These are phyloP conservation scores for Lactifluus rugatus DNA, from an alignment of 768 basidiomycete genomes.

Conservation along the genomic window DNA sequence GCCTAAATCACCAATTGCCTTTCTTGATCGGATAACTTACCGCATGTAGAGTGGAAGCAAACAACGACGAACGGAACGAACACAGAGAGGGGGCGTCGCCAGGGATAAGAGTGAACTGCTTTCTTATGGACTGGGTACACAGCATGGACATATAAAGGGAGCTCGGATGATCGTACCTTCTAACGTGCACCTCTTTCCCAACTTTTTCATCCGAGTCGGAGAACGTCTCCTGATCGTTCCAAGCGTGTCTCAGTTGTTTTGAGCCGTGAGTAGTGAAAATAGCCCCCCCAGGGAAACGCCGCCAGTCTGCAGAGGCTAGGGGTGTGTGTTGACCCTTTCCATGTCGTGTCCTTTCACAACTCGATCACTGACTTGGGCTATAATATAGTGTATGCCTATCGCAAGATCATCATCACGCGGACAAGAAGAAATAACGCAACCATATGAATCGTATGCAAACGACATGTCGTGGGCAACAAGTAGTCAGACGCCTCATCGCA, in stretches of 20 bases:
- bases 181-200: not conserved
- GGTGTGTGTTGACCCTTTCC: not conserved
- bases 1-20: not conserved
- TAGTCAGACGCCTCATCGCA: not conserved
- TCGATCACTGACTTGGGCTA: not conserved
- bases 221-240: not conserved
- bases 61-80: not conserved
- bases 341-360: not conserved
- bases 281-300: not conserved
- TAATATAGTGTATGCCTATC: not conserved
- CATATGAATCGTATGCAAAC: not conserved
- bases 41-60: not conserved
- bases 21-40: not conserved
- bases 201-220: not conserved
- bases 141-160: conserved; percentile 1
- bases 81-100: not conserved
- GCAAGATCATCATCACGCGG: not conserved
- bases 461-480: not conserved
- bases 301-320: not conserved
- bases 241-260: not conserved
- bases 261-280: not conserved
- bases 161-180: not conserved
- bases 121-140: not conserved
- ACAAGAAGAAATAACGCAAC: not conserved
- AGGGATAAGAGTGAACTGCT: not conserved